A percentile compares a stretch with the other conserved stretches of the same genome.
Evolutionary conservation across 257 asterid species (phyloP).

Genomic region (Ligustrum vulgare): DNA sequence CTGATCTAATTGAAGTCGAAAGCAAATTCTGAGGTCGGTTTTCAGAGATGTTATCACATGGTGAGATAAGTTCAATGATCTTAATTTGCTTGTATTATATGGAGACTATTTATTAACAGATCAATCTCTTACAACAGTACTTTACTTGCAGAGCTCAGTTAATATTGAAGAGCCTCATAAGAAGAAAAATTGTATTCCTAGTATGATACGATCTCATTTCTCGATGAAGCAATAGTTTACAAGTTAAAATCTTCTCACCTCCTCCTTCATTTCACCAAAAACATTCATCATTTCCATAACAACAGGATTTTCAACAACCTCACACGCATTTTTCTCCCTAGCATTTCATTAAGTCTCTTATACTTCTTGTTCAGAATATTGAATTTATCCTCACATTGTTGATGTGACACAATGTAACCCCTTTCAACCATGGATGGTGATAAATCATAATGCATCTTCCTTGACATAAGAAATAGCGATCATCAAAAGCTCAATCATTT

Average conservation of each 20-base stretch:
- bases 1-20: slow-evolving; percentile 25
- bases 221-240: slow-evolving; percentile 43
- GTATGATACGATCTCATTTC: slow-evolving; percentile 48
- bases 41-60: slow-evolving; percentile 17
- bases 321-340: slow-evolving; percentile 37
- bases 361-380: slow-evolving; percentile 53
- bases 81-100: slow-evolving; percentile 22
- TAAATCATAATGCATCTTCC: slow-evolving; percentile 7
- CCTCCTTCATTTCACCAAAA: slow-evolving; percentile 28
- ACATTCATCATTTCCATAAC: slow-evolving; percentile 38
- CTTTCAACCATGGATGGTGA: slow-evolving; percentile 39
- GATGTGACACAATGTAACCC: slow-evolving; percentile 54
- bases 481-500: slow-evolving; percentile 57
- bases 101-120: background rate
- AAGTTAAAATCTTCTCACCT: slow-evolving; percentile 39
- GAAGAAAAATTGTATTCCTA: slow-evolving; percentile 21
- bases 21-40: slow-evolving; percentile 25
- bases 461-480: slow-evolving; percentile 38
- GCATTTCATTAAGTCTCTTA: slow-evolving; percentile 41
- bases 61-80: slow-evolving; percentile 29
- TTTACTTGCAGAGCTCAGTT: slow-evolving; percentile 24
- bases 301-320: slow-evolving; percentile 41
- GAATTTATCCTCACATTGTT: slow-evolving; percentile 68
- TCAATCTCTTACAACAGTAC: background rate
- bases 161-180: slow-evolving; percentile 31